Evolutionary conservation across 257 asterid species (phyloP), one percentile per base, ranked within the genome.

Genomic region (Solanum bulbocastanum): DNA sequence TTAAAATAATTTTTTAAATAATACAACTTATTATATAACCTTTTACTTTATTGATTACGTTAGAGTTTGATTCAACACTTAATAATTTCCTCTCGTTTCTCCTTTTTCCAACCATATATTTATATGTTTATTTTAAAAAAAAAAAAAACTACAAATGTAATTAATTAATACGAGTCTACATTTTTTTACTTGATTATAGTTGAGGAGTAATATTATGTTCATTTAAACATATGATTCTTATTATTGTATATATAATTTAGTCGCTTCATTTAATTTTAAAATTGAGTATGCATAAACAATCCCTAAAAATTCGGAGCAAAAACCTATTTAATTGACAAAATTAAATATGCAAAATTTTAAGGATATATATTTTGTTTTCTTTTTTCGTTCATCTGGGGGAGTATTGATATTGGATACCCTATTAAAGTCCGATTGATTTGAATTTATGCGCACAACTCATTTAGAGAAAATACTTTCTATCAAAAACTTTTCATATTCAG

Each of bases 381-480:
- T 60, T 60, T 60, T 60, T 22, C 10, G 1, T 56, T 56, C 65
- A 46, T 46, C 20, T 18, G 0, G 0, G 1, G 4, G 2, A 44
- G 1, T 44, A 44, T 5, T 3, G 7, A 46, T 46, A 14, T 0
- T 7, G 0, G 0, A 46, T 14, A 14, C 0, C 3, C 8, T 9
- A 49, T 49, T 49, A 20, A 56, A 56, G 4, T 56, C 23, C 7
- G 8, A 56, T 40, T 18, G 0, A 6, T 18, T 56, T 18, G 3
- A 1, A 56, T 56, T 18, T 56, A 56, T 56, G 2, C 3, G 1
- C 2, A 49, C 5, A 5, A 49, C 60, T 46, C 40, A 33, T 3
- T 33, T 33, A 33, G 36, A 33, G 36, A 2, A 33, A 33, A 33
- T 33, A 33, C 36, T 33, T 33, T 4, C 1, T 36, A 36, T 36